phyloP scores from a whole-genome alignment of 192 early-diverging fungal genomes.

The Mortierella alpina region DNA sequence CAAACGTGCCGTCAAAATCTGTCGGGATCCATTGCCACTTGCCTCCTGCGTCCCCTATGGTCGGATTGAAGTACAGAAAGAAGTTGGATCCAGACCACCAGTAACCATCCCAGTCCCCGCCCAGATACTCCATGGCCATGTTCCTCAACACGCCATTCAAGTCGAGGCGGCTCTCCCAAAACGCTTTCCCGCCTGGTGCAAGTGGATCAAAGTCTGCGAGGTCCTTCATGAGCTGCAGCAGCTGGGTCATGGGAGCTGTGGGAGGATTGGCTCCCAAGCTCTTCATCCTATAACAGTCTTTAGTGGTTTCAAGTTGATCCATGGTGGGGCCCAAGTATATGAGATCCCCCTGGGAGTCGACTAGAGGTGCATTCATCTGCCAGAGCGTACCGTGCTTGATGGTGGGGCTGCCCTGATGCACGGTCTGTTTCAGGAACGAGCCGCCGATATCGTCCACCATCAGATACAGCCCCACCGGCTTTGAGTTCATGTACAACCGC shows the following conservation, averaged over 20 bases:
- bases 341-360: constrained; percentile 31
- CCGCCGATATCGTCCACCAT: constrained; percentile 58
- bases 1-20: constrained; percentile 59
- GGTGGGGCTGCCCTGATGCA: constrained; percentile 26
- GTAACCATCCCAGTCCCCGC: constrained; percentile 47
- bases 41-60: constrained; percentile 6
- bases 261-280: constrained; percentile 29
- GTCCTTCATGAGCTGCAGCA: constrained; percentile 49
- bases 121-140: constrained; percentile 54
- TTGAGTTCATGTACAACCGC: constrained; percentile 50
- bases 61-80: constrained; percentile 41
- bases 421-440: constrained; percentile 51
- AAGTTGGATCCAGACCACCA: constrained; percentile 42
- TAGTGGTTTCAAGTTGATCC: constrained; percentile 20
- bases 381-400: not conserved
- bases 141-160: constrained; percentile 49
- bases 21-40: constrained; percentile 51
- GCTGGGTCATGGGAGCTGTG: constrained; percentile 6
- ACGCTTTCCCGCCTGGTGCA: not conserved
- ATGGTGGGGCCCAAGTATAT: constrained; percentile 24
- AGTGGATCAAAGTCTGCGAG: constrained; percentile 35
- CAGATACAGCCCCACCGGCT: constrained; percentile 54
- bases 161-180: constrained; percentile 48
- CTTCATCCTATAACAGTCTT: constrained; percentile 19
- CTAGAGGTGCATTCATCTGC: constrained; percentile 43